These are phyloP conservation scores for Colletotrichum sp. DNA, from an alignment of 2,329 filamentous ascomycete species.

Conservation along the genomic window DNA sequence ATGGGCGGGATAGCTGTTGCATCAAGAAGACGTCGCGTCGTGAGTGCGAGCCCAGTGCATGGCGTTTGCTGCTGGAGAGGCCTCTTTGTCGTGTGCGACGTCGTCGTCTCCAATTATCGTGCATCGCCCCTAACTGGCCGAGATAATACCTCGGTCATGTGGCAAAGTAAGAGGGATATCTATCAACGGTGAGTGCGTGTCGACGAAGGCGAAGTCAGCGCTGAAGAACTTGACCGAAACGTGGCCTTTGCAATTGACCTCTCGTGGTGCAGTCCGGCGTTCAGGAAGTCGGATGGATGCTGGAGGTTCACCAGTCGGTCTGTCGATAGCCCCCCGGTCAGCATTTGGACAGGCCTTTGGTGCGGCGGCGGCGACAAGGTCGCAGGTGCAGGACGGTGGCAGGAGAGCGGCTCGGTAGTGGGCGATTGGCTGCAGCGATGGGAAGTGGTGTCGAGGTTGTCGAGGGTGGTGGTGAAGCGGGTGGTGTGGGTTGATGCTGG, in stretches of 20 bases:
- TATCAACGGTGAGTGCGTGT: not conserved
- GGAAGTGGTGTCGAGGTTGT: not conserved
- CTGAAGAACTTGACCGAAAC: not conserved
- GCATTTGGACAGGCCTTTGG: not conserved
- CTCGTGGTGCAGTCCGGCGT: not conserved
- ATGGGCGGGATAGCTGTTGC: not conserved
- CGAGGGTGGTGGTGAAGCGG: not conserved
- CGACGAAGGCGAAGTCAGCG: not conserved
- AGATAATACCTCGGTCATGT: not conserved
- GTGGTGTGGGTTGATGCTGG: conserved; percentile 14
- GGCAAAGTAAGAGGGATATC: not conserved
- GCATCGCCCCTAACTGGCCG: not conserved
- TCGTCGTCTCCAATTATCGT: not conserved
- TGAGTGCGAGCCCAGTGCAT: not conserved
- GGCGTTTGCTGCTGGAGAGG: not conserved
- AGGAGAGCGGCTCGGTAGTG: conserved; percentile 10
- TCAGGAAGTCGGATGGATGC: not conserved
- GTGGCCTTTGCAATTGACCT: not conserved
- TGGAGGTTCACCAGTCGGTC: not conserved
- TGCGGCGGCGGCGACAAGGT: not conserved
- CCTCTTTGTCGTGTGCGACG: not conserved
- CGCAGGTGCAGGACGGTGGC: not conserved
- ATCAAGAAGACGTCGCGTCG: not conserved
- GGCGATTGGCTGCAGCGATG: conserved; percentile 2
- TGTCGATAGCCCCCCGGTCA: not conserved